Evolutionary conservation across 441 rosid species (phyloP).

Genomic region (Corymbia citriodora): DNA sequence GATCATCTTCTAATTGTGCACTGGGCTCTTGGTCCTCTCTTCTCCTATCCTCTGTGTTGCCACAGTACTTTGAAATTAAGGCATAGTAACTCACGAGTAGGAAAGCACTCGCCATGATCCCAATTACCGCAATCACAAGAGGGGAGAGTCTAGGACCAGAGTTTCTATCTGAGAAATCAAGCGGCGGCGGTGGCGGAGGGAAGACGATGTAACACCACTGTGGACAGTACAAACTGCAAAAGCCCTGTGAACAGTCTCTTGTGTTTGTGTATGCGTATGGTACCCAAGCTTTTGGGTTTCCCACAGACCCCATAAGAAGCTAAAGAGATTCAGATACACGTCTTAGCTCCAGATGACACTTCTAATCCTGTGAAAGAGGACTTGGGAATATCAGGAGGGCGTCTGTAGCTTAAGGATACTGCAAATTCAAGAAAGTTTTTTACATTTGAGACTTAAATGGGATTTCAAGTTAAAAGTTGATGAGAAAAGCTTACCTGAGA

Average conservation of each 20-base stretch:
- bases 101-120: constrained; percentile 67
- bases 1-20: constrained; percentile 31
- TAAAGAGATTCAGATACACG: neutral
- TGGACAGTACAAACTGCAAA: constrained; percentile 17
- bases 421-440: neutral
- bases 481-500: neutral
- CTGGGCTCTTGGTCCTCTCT: constrained; percentile 21
- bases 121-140: constrained; percentile 71
- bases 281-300: constrained; percentile 37
- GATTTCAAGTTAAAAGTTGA: neutral
- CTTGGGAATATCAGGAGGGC: neutral
- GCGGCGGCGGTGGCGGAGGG: constrained; percentile 62
- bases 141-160: constrained; percentile 61
- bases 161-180: constrained; percentile 33
- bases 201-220: constrained; percentile 13
- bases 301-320: constrained; percentile 40
- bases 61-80: constrained; percentile 63
- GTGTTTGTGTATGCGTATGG: constrained; percentile 35
- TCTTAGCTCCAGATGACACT: neutral
- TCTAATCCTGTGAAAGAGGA: neutral
- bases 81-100: constrained; percentile 69
- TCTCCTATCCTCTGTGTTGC: constrained; percentile 18
- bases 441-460: neutral
- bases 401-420: neutral
- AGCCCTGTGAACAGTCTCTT: constrained; percentile 71